Base-by-base conservation (phyloP, 2,329 filamentous ascomycete species). In the Elsinoe fawcettii region DNA sequence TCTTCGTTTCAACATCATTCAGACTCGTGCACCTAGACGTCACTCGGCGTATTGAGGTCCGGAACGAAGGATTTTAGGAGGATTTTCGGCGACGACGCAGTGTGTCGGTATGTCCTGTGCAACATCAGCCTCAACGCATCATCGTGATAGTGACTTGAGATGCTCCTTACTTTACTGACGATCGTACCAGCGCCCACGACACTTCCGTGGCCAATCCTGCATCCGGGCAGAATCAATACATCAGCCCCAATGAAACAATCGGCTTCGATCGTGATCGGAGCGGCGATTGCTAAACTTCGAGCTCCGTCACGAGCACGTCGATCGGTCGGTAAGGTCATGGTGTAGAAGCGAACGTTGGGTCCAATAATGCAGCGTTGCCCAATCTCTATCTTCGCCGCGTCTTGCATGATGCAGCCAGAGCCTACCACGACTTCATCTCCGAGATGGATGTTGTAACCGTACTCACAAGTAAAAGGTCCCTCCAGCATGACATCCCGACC, bases 371-470 rank as follows among this genome's bases (percentile, higher is more conserved):
- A 84, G 59, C 88, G 83, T 60, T 88, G 82, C 2, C 91, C 91
- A 65, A 97, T 90, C 47, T 77, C 83, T 60, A 97, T 87, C 61
- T 85, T 80, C 68, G 85, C 87, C n/a, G 90, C 85, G 69, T 99
- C 93, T 57, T 91, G 83, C 66, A 97, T 86, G 23, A 84, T 85
- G 71, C 91, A 96, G 66, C 89, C 87, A 57, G 87, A 81, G 16
- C 87, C 88, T 63, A 97, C 87, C 56, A 85, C 81, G 2, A 95
- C 89, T 62, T 93, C 85, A 64, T 91, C 86, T 11, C 88, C 91
- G 63, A 99, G 87, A 49, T 81, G 81, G 65, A 97, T 87, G 70
- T 99, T 97, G 74, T 96, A 97, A 0, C 93, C 93, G 66, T 96
- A 96, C 66, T 96, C 90, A 69, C 92, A 96, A 49, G 80, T 85